phyloP scores from a whole-genome alignment of 257 asterid species.

The Nicotiana otophora region DNA sequence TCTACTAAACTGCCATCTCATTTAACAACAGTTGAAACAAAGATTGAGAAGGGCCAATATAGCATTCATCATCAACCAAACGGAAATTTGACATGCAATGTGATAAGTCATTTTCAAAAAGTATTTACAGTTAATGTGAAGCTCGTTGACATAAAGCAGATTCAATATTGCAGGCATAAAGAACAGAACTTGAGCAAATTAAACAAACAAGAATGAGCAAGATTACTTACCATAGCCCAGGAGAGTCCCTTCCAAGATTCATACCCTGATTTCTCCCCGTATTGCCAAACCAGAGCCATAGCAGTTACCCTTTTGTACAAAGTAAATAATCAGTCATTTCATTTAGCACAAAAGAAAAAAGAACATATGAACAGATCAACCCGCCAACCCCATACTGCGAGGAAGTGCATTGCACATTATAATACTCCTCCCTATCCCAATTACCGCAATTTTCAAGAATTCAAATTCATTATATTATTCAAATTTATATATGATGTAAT shows the following conservation, averaged over 20 bases:
- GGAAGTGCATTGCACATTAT: background rate
- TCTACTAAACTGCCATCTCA: background rate
- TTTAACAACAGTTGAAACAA: background rate
- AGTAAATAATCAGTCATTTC: background rate
- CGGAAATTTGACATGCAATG: background rate
- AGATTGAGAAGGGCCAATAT: background rate
- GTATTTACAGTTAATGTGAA: background rate
- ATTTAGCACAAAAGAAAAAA: background rate
- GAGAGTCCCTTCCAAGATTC: conserved; percentile 98
- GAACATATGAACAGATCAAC: background rate
- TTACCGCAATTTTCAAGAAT: background rate
- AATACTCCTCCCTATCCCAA: background rate
- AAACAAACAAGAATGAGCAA: background rate
- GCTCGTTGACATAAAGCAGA: background rate
- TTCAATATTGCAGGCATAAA: background rate
- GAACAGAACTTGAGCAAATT: background rate
- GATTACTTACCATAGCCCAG: conserved; percentile 87
- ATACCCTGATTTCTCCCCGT: conserved; percentile 77
- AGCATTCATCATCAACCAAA: background rate
- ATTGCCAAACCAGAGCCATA: conserved; percentile 95
- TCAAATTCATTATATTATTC: background rate
- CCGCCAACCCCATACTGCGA: background rate
- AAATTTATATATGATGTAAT: background rate
- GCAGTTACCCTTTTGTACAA: conserved; percentile 61
- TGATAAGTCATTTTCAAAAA: background rate